Conservation (phyloP, 2,329 filamentous ascomycete genomes). For the Cladosporium sp. region DNA sequence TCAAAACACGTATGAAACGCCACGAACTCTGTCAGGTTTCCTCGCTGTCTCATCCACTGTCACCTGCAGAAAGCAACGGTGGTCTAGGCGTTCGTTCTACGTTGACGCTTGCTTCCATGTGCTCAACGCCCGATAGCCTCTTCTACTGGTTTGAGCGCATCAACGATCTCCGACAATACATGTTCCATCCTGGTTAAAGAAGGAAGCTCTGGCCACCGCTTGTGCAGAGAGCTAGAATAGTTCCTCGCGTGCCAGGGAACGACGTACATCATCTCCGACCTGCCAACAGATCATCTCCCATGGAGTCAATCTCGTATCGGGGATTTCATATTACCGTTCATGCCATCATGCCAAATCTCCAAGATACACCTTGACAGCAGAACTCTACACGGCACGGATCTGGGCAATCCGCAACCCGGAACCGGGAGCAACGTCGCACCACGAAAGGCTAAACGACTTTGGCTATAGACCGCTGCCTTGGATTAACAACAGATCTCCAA, state of each 20-base stretch:
- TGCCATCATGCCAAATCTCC: neutral
- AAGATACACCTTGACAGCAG: neutral
- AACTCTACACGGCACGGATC: neutral
- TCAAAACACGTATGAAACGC: neutral
- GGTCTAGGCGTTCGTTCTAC: neutral
- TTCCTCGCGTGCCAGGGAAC: neutral
- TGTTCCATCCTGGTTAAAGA: neutral
- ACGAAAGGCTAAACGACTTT: neutral
- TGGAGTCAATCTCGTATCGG: neutral
- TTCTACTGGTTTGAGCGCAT: neutral
- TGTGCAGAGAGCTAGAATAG: neutral
- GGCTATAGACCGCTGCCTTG: neutral
- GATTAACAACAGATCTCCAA: neutral
- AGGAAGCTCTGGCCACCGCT: neutral
- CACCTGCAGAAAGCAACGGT: neutral
- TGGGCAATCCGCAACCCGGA: neutral
- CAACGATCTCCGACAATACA: neutral
- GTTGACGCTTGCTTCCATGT: neutral
- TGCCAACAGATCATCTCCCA: neutral
- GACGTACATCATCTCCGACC: neutral
- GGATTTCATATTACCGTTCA: neutral
- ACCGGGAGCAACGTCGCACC: conserved; percentile 6
- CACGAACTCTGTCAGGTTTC: neutral
- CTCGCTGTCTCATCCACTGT: neutral
- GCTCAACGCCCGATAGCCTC: neutral